phyloP scores from a whole-genome alignment of 352 stramenopile species.

The Pseudoperonospora humuli region DNA sequence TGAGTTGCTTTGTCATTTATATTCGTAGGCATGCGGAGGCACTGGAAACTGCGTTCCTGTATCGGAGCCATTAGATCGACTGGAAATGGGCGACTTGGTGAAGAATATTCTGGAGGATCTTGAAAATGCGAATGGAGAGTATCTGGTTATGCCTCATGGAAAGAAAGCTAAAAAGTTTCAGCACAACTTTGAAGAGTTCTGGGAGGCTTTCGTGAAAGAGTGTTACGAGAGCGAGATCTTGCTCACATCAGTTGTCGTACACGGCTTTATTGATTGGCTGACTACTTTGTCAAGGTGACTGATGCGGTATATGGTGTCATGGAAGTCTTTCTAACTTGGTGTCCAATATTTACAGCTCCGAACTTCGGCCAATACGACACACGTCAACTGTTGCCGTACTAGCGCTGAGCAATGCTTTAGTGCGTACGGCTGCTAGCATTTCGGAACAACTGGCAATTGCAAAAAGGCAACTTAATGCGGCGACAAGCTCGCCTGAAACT shows the following conservation, averaged over 20 bases:
- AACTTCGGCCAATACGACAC: constrained; percentile 77
- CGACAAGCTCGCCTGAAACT: constrained; percentile 23
- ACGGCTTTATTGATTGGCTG: constrained; percentile 73
- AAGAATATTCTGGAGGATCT: constrained; percentile 63
- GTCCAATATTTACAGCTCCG: constrained; percentile 36
- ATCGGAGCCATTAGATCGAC: constrained; percentile 43
- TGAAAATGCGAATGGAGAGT: constrained; percentile 46
- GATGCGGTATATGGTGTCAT: neutral
- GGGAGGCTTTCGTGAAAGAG: constrained; percentile 66
- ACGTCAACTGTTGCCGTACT: constrained; percentile 66
- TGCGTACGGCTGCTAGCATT: constrained; percentile 41
- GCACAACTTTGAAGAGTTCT: constrained; percentile 64
- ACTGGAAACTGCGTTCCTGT: constrained; percentile 39
- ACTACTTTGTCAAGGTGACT: constrained; percentile 66
- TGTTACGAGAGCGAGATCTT: constrained; percentile 77
- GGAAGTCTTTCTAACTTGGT: constrained; percentile 4
- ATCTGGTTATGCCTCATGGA: constrained; percentile 52
- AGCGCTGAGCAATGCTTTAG: constrained; percentile 55
- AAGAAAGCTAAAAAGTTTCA: constrained; percentile 64
- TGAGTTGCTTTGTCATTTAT: neutral
- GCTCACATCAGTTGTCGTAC: constrained; percentile 56
- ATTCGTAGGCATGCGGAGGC: constrained; percentile 43
- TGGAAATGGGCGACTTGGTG: constrained; percentile 69
- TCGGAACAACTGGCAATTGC: constrained; percentile 57
- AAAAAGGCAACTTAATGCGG: constrained; percentile 63